A percentile compares a stretch with the other conserved stretches of the same genome.
phyloP scores from a whole-genome alignment of 495 filamentous ascomycete genomes.

The Bombardia bombarda region DNA sequence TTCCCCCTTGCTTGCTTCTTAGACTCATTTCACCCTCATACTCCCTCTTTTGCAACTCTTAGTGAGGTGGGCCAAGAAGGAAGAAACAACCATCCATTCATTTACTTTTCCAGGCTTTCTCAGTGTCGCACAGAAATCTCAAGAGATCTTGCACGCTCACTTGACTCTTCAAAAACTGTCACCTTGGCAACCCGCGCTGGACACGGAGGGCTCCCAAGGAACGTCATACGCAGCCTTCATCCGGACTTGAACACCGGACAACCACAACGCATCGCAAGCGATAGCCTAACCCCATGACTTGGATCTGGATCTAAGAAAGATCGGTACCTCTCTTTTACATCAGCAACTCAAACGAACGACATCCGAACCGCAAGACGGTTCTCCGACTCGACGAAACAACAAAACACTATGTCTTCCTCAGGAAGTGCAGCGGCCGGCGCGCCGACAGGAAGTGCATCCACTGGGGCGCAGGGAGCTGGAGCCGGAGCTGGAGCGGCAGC shows the following conservation, averaged over 20 bases:
- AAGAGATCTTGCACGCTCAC: not conserved
- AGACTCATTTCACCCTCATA: not conserved
- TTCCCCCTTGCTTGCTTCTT: not conserved
- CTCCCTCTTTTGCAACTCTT: too few relatives aligned
- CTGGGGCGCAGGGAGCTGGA: not conserved
- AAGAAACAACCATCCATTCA: too few relatives aligned
- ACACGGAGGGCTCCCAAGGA: not conserved
- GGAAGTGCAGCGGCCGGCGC: not conserved
- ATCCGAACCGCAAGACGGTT: too few relatives aligned
- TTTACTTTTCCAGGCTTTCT: too few relatives aligned
- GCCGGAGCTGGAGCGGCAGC: conserved; percentile 1
- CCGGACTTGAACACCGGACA: not conserved
- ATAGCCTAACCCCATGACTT: conserved; percentile 1
- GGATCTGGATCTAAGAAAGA: not conserved
- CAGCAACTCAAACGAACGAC: too few relatives aligned
- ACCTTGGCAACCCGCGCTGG: conserved; percentile 4
- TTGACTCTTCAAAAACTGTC: not conserved
- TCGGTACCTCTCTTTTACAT: not conserved
- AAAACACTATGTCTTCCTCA: not conserved
- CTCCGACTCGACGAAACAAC: too few relatives aligned
- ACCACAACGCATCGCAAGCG: not conserved
- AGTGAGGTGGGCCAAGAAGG: too few relatives aligned
- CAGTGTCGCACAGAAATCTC: too few relatives aligned
- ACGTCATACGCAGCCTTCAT: not conserved
- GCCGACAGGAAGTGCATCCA: conserved; percentile 2